A percentile compares a stretch with the other conserved stretches of the same genome.
These are phyloP conservation scores for Penicillium concentricum DNA, from an alignment of 2,329 filamentous ascomycete genomes.

Conservation along the genomic window DNA sequence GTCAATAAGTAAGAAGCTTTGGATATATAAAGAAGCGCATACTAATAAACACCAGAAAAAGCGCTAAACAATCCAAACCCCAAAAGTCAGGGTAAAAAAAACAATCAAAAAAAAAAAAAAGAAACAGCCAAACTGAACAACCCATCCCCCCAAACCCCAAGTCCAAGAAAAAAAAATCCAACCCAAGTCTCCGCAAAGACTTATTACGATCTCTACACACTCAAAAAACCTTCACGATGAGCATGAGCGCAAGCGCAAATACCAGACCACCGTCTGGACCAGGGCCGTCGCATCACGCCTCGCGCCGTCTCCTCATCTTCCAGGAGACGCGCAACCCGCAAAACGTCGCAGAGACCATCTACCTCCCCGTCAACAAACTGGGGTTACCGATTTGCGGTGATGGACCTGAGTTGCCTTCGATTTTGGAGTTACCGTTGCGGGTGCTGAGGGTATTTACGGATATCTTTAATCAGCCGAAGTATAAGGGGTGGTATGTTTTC, in stretches of 20 bases:
- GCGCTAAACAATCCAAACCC: no score
- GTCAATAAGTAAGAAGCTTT: neutral
- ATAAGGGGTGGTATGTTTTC: constrained; percentile 36
- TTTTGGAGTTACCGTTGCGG: constrained; percentile 36
- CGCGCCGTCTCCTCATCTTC: constrained; percentile 38
- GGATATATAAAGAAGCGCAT: neutral
- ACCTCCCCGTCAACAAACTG: constrained; percentile 37
- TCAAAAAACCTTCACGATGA: constrained; percentile 1
- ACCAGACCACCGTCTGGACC: constrained; percentile 7
- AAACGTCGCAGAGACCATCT: constrained; percentile 29
- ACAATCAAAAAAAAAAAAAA: neutral
- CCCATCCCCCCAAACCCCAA: neutral
- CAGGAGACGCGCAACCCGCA: constrained; percentile 36
- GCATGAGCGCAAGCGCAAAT: constrained; percentile 9
- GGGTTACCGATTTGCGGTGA: constrained; percentile 37
- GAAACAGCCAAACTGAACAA: constrained; percentile 4
- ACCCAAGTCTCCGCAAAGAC: constrained; percentile 2
- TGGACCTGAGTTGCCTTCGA: constrained; percentile 34
- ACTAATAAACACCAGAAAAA: neutral
- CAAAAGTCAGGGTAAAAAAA: neutral
- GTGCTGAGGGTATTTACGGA: constrained; percentile 39
- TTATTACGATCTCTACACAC: constrained; percentile 1
- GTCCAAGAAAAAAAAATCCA: neutral
- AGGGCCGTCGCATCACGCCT: neutral
- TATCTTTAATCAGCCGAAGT: constrained; percentile 40